Percentiles rank a stretch among this genome's conserved stretches.
These are phyloP conservation scores for Alloteropsis angusta DNA, from an alignment of 202 grass and related monocot species.

Conservation along the genomic window DNA sequence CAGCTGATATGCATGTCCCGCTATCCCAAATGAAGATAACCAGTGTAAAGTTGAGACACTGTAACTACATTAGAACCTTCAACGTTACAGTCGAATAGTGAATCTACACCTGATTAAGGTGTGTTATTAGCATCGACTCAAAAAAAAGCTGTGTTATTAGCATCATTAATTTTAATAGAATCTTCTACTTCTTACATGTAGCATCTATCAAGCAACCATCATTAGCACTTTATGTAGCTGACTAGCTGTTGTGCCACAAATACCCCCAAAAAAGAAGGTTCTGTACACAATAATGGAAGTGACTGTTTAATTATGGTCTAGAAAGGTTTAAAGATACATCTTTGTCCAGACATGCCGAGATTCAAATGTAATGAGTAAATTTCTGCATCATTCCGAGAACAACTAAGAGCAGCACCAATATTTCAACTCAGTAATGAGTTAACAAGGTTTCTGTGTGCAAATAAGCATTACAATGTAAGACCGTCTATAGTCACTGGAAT, in stretches of 20 bases:
- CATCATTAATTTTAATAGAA: not conserved
- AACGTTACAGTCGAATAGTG: not conserved
- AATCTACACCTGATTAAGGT: not conserved
- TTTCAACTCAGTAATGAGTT: not conserved
- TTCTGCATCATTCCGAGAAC: not conserved
- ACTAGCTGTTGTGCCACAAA: not conserved
- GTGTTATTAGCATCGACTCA: not conserved
- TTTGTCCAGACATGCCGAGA: not conserved
- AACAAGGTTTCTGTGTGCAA: not conserved
- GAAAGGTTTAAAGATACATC: not conserved
- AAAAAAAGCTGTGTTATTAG: not conserved
- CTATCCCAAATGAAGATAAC: not conserved
- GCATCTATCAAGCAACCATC: not conserved
- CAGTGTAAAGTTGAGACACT: not conserved
- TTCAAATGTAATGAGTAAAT: not conserved
- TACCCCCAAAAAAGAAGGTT: not conserved
- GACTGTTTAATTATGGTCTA: slow-evolving; percentile 3
- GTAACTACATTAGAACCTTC: not conserved
- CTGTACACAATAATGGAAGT: not conserved
- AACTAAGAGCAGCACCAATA: slow-evolving; percentile 9
- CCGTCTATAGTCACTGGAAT: not conserved
- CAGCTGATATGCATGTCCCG: not conserved
- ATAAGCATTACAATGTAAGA: not conserved
- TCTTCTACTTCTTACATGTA: slow-evolving; percentile 2
- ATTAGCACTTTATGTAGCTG: not conserved